These are phyloP conservation scores for Hypoxylon crocopeplum DNA, from an alignment of 495 filamentous ascomycete species.

Conservation along the genomic window DNA sequence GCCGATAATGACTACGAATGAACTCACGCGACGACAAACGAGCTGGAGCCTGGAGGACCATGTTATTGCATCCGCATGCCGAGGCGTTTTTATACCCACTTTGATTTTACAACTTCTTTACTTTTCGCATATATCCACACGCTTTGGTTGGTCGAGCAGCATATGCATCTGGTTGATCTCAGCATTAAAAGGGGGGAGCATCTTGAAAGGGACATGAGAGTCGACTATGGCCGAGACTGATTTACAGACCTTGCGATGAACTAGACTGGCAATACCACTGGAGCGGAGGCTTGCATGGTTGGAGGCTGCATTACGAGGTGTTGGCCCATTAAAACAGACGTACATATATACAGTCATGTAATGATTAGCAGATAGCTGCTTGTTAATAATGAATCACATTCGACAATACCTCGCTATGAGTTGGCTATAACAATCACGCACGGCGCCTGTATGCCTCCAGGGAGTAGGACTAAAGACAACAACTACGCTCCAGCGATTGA, in stretches of 20 bases:
- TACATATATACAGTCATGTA: constrained; percentile 21
- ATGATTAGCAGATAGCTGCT: constrained; percentile 18
- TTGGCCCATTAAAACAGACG: constrained; percentile 1
- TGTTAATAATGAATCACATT: constrained; percentile 19
- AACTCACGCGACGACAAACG: constrained; percentile 26
- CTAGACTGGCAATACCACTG: constrained; percentile 32
- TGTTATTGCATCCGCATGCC: constrained; percentile 35
- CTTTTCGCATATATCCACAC: background rate
- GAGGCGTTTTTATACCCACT: constrained; percentile 39
- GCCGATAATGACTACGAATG: constrained; percentile 34
- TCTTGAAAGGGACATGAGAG: background rate
- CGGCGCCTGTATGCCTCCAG: too few relatives aligned
- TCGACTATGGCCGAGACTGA: constrained; percentile 10
- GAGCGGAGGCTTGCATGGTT: constrained; percentile 19
- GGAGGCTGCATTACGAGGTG: constrained; percentile 12
- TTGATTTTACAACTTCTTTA: constrained; percentile 22
- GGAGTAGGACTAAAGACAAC: too few relatives aligned
- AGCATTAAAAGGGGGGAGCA: constrained; percentile 3
- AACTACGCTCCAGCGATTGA: too few relatives aligned
- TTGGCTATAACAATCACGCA: too few relatives aligned
- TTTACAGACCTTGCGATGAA: constrained; percentile 11
- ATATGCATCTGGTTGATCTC: constrained; percentile 7
- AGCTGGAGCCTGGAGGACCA: constrained; percentile 23
- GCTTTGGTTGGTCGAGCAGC: constrained; percentile 1
- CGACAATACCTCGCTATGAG: too few relatives aligned